Conservation (phyloP, 139 green algal species). For the Chlorella sorokiniana region DNA sequence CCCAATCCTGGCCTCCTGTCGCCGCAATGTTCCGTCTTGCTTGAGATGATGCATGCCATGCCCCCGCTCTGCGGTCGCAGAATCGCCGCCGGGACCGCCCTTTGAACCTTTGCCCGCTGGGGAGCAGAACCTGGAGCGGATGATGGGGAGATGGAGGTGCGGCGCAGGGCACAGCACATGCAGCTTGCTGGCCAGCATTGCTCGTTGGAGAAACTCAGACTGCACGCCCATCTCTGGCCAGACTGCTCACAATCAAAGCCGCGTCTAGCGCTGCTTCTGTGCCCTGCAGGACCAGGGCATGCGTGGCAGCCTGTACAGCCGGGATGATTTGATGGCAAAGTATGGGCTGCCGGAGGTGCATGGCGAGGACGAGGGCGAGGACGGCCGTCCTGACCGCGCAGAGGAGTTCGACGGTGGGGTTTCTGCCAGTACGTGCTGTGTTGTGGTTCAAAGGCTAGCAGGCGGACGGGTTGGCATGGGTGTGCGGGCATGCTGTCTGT, state of each 20-base stretch:
- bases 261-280: background rate
- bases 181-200: background rate
- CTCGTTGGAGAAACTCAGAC: background rate
- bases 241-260: background rate
- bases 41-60: background rate
- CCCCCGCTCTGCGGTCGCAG: background rate
- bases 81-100: slow-evolving; percentile 40
- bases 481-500: background rate
- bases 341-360: slow-evolving; percentile 30
- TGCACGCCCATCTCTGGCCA: background rate
- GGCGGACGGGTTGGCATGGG: background rate
- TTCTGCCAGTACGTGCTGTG: background rate
- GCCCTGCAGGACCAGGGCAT: slow-evolving; percentile 55
- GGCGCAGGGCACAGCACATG: background rate
- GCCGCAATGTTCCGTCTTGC: background rate
- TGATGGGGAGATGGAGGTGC: slow-evolving; percentile 70
- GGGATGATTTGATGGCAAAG: slow-evolving; percentile 62
- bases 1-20: background rate
- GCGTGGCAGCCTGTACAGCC: slow-evolving; percentile 66
- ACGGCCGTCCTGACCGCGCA: background rate
- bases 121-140: slow-evolving; percentile 59
- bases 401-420: background rate
- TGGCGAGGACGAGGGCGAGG: slow-evolving; percentile 7
- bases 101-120: slow-evolving; percentile 53
- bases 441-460: too few species aligned